Evolutionary conservation across 768 basidiomycete genomes (phyloP).

Genomic region (Tubosaeta sp.): DNA sequence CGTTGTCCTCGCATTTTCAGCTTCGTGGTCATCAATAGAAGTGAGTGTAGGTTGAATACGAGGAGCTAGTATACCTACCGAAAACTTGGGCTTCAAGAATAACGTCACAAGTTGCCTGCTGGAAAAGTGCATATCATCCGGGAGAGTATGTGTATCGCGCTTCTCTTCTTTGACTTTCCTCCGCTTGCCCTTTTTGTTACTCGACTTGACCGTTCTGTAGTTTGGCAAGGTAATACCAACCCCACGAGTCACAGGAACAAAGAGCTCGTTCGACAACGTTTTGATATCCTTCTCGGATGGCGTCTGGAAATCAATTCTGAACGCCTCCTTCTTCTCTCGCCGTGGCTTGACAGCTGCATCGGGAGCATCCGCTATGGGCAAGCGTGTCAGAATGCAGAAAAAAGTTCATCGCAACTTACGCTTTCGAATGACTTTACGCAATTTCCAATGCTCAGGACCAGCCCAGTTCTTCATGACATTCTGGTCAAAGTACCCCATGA

Average conservation of each 20-base stretch:
- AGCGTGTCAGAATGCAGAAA: neutral
- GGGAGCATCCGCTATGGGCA: slow-evolving; percentile 41
- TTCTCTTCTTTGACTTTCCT: slow-evolving; percentile 55
- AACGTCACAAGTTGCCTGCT: slow-evolving; percentile 84
- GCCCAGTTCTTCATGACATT: slow-evolving; percentile 93
- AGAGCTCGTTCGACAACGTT: slow-evolving; percentile 63
- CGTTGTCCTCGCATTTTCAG: slow-evolving; percentile 83
- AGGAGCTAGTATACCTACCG: slow-evolving; percentile 46
- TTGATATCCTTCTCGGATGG: slow-evolving; percentile 58
- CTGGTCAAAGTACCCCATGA: slow-evolving; percentile 89
- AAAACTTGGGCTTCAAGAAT: slow-evolving; percentile 95
- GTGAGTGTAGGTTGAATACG: slow-evolving; percentile 4
- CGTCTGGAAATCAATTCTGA: slow-evolving; percentile 75
- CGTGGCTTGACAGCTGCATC: slow-evolving; percentile 49
- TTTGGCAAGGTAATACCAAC: slow-evolving; percentile 65
- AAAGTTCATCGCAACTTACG: slow-evolving; percentile 43
- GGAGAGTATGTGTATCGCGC: slow-evolving; percentile 72
- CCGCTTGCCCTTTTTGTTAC: slow-evolving; percentile 35
- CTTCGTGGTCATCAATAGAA: slow-evolving; percentile 37
- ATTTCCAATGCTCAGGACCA: slow-evolving; percentile 97
- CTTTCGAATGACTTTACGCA: slow-evolving; percentile 74
- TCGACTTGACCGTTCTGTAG: slow-evolving; percentile 32
- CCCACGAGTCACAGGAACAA: slow-evolving; percentile 71
- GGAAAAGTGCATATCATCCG: slow-evolving; percentile 98
- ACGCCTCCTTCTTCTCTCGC: slow-evolving; percentile 75